Conservation (phyloP, 2,329 filamentous ascomycete species). For the Hypoxylon sp. region DNA sequence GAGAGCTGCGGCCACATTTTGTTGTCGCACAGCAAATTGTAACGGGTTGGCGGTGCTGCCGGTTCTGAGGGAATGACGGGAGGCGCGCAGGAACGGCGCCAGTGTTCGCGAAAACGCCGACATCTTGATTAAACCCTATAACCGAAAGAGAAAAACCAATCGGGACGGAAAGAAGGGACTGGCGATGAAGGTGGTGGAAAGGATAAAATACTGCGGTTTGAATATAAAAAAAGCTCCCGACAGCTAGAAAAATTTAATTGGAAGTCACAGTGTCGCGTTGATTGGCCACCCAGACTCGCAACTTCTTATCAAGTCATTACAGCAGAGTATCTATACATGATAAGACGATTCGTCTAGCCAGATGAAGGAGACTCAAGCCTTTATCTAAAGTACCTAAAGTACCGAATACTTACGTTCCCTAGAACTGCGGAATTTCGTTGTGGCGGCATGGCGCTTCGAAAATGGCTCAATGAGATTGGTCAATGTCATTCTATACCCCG, state of each 20-base stretch:
- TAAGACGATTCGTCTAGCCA: conserved; percentile 7
- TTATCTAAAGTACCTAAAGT: background rate
- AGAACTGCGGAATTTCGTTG: conserved; percentile 25
- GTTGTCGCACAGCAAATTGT: conserved; percentile 75
- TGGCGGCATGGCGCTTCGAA: conserved; percentile 7
- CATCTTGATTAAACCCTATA: conserved; percentile 69
- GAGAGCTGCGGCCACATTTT: conserved; percentile 75
- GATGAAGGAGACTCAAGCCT: background rate
- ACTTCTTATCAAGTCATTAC: conserved; percentile 21
- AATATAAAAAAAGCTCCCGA: conserved; percentile 38
- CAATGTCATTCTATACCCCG: conserved; percentile 6
- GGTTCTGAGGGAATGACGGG: conserved; percentile 79
- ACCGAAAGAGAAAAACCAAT: conserved; percentile 36
- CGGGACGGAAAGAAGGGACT: conserved; percentile 33
- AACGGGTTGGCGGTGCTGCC: conserved; percentile 81
- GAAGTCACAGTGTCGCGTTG: conserved; percentile 15
- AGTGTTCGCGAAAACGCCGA: conserved; percentile 83
- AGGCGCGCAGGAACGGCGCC: conserved; percentile 85
- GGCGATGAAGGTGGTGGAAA: conserved; percentile 32
- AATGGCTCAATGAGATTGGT: conserved; percentile 13
- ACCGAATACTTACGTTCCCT: conserved; percentile 16
- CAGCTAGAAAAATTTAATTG: conserved; percentile 46
- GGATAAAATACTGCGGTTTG: conserved; percentile 20
- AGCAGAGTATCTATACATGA: conserved; percentile 23
- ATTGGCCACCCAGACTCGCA: conserved; percentile 32